A percentile compares a stretch with the other conserved stretches of the same genome.
These are phyloP conservation scores for Botrytis pseudocinerea DNA, from an alignment of 2,329 filamentous ascomycete genomes.

Conservation along the genomic window DNA sequence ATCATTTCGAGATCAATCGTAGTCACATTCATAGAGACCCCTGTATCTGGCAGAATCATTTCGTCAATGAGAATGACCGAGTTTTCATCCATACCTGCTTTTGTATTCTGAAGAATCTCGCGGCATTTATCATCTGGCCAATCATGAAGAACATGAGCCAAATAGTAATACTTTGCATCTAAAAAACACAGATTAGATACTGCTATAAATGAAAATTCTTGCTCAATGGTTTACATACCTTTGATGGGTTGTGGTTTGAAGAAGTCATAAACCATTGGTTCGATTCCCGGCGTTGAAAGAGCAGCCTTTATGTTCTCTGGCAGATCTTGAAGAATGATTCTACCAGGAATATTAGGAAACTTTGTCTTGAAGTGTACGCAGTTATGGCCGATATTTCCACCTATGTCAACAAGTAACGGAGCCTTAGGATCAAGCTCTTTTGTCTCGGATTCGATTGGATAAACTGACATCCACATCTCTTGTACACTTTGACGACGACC, in stretches of 20 bases:
- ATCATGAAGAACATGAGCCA: conserved; percentile 1
- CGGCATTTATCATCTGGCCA: background rate
- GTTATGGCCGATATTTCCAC: conserved; percentile 45
- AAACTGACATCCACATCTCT: background rate
- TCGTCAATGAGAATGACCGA: background rate
- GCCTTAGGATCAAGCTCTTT: conserved; percentile 3
- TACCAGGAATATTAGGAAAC: conserved; percentile 41
- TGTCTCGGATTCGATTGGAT: background rate
- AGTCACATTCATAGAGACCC: background rate
- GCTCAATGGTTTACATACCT: background rate
- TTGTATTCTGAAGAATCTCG: background rate
- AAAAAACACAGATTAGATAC: background rate
- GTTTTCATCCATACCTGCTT: background rate
- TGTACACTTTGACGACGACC: background rate
- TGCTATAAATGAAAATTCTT: background rate
- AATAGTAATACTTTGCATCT: background rate
- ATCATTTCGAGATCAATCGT: conserved; percentile 37
- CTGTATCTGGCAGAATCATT: background rate
- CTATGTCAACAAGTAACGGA: conserved; percentile 45
- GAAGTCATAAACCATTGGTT: background rate
- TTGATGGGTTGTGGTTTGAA: background rate
- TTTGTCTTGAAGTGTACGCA: conserved; percentile 39
- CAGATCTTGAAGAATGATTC: conserved; percentile 46
- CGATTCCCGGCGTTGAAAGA: background rate
- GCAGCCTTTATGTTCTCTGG: conserved; percentile 25